These are phyloP conservation scores for Erythrophleum fordii DNA, from an alignment of 306 rosid species.

Conservation along the genomic window DNA sequence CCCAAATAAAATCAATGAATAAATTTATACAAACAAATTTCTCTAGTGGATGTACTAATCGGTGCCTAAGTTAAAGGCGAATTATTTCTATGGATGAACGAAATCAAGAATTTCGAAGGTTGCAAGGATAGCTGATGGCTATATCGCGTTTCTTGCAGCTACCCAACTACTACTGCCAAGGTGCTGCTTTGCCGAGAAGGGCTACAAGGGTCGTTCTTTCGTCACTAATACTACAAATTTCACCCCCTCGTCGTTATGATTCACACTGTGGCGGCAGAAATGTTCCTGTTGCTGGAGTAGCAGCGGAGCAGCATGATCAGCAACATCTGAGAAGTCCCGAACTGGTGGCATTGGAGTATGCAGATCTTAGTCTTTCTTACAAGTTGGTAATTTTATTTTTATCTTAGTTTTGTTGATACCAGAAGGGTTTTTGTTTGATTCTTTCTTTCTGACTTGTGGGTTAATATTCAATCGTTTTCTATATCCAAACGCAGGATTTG, in stretches of 20 bases:
- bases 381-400: constrained; percentile 32
- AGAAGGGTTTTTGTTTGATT: background rate
- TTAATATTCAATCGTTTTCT: background rate
- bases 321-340: constrained; percentile 58
- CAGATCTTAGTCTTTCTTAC: constrained; percentile 82
- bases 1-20: too few relatives aligned
- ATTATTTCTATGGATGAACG: too few relatives aligned
- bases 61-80: too few relatives aligned
- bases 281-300: constrained; percentile 30
- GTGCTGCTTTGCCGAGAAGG: constrained; percentile 16
- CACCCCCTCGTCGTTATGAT: constrained; percentile 23
- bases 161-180: background rate
- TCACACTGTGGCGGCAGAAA: constrained; percentile 23
- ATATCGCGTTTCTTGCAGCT: background rate
- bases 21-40: too few relatives aligned
- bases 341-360: constrained; percentile 78
- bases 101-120: background rate
- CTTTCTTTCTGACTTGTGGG: background rate
- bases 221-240: constrained; percentile 20
- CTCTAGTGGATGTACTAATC: too few relatives aligned
- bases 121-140: background rate
- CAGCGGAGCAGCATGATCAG: constrained; percentile 15
- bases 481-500: constrained; percentile 60
- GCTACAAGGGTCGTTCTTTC: background rate
- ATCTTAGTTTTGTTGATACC: background rate